phyloP scores from a whole-genome alignment of 208 protist species.

The Phytomonas serpens region DNA sequence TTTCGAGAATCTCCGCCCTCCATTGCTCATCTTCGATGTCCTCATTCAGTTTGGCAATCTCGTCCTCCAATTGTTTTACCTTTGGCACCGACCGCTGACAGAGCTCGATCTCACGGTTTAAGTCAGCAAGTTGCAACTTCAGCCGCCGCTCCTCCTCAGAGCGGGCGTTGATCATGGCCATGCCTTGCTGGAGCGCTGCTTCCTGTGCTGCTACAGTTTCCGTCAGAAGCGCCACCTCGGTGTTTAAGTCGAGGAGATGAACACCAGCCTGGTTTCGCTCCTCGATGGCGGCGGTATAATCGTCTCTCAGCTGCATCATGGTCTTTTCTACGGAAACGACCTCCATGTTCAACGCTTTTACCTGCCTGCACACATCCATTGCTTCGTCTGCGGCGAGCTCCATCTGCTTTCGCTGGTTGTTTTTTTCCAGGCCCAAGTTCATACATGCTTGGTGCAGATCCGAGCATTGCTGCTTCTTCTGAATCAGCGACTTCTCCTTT shows the following conservation, averaged over 20 bases:
- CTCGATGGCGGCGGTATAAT: slow-evolving; percentile 87
- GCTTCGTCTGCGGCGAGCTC: slow-evolving; percentile 57
- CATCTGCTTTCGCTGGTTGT: slow-evolving; percentile 65
- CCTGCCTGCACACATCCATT: slow-evolving; percentile 79
- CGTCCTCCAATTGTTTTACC: slow-evolving; percentile 78
- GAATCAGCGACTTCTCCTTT: slow-evolving; percentile 83
- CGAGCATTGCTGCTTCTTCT: slow-evolving; percentile 74
- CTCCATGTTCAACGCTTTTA: slow-evolving; percentile 87
- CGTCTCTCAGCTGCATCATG: slow-evolving; percentile 76
- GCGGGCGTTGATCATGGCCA: slow-evolving; percentile 67
- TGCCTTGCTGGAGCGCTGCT: slow-evolving; percentile 77
- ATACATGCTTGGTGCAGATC: slow-evolving; percentile 57
- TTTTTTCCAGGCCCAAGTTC: slow-evolving; percentile 80
- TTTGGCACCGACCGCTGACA: slow-evolving; percentile 67
- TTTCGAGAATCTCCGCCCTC: slow-evolving; percentile 68
- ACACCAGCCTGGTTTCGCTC: slow-evolving; percentile 92
- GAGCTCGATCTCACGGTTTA: slow-evolving; percentile 77
- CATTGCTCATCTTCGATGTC: slow-evolving; percentile 84
- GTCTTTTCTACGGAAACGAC: slow-evolving; percentile 83
- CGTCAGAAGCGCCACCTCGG: slow-evolving; percentile 92
- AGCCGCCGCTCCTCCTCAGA: slow-evolving; percentile 65
- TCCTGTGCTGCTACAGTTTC: slow-evolving; percentile 93
- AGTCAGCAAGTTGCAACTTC: slow-evolving; percentile 66
- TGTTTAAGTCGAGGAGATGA: slow-evolving; percentile 95
- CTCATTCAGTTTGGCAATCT: slow-evolving; percentile 52